These are phyloP conservation scores for Fusarium cyanostomum DNA, from an alignment of 2,329 filamentous ascomycete species.

Conservation along the genomic window DNA sequence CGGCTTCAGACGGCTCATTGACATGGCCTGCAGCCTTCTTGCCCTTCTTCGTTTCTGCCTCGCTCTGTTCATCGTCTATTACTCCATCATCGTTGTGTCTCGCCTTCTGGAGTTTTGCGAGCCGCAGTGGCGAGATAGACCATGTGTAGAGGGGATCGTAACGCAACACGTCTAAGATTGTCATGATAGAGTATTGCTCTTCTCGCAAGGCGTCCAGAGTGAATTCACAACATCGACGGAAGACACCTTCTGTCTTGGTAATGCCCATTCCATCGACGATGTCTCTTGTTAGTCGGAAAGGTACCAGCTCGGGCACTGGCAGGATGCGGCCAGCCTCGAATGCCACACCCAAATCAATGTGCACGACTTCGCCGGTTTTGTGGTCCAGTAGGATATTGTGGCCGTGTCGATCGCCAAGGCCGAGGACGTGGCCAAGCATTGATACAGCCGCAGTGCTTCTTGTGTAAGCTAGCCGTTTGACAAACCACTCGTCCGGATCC, in stretches of 20 bases:
- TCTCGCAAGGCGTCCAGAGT: conserved; percentile 94
- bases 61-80: conserved; percentile 52
- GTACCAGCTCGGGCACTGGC: conserved; percentile 93
- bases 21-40: conserved; percentile 49
- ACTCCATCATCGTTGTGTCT: conserved; percentile 59
- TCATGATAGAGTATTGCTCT: conserved; percentile 98
- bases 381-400: conserved; percentile 96
- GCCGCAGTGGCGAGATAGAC: conserved; percentile 79
- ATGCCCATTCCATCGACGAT: conserved; percentile 98
- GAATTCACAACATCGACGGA: conserved; percentile 97
- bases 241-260: conserved; percentile 93
- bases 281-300: conserved; percentile 92
- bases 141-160: conserved; percentile 97
- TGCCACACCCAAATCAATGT: conserved; percentile 96
- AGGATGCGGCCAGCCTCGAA: conserved; percentile 98
- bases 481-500: conserved; percentile 96
- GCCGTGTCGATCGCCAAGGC: conserved; percentile 91
- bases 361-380: conserved; percentile 90
- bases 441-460: conserved; percentile 94
- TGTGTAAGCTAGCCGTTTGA: conserved; percentile 87
- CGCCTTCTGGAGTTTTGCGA: conserved; percentile 72
- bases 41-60: conserved; percentile 53
- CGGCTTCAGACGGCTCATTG: conserved; percentile 78
- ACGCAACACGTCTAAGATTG: conserved; percentile 94
- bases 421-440: conserved; percentile 91